A percentile compares a stretch with the other conserved stretches of the same genome.
Conservation (phyloP, 2,329 filamentous ascomycete species). For the Penicillium glabrum region DNA sequence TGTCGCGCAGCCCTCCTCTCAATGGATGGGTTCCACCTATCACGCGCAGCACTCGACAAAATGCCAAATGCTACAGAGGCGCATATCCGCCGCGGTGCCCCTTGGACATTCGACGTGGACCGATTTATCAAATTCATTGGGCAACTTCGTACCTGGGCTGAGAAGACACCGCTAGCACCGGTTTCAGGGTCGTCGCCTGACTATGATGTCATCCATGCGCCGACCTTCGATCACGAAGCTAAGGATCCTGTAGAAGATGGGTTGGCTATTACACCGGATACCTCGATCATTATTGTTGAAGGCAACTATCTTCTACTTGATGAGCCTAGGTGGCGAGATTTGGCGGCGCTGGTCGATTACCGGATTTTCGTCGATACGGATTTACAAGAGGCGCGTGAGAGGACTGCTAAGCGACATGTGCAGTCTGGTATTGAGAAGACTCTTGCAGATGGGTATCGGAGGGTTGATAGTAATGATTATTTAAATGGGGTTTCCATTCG, state of each 20-base stretch:
- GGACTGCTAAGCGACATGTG: constrained; percentile 43
- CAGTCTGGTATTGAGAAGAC: constrained; percentile 43
- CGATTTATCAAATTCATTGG: constrained; percentile 30
- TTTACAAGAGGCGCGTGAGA: constrained; percentile 32
- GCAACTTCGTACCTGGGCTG: constrained; percentile 25
- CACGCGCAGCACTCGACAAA: constrained; percentile 28
- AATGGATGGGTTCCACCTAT: constrained; percentile 42
- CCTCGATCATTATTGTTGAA: constrained; percentile 20
- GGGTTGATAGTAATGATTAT: constrained; percentile 42
- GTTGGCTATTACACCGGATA: constrained; percentile 24
- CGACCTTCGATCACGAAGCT: constrained; percentile 36
- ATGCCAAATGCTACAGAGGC: constrained; percentile 36
- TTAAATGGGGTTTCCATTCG: constrained; percentile 34
- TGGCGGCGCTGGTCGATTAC: constrained; percentile 41
- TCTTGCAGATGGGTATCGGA: constrained; percentile 33
- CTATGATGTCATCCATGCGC: constrained; percentile 24
- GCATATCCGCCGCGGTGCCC: constrained; percentile 36
- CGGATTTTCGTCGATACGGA: constrained; percentile 45
- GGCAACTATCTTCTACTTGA: constrained; percentile 28
- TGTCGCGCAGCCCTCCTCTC: constrained; percentile 25
- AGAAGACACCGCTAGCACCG: constrained; percentile 11
- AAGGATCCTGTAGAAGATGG: constrained; percentile 36
- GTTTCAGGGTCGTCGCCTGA: constrained; percentile 5
- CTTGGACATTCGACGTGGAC: constrained; percentile 38
- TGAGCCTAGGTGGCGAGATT: constrained; percentile 32